Base-by-base conservation (phyloP, 352 stramenopile genomes). In the Phytophthora citrophthora region DNA sequence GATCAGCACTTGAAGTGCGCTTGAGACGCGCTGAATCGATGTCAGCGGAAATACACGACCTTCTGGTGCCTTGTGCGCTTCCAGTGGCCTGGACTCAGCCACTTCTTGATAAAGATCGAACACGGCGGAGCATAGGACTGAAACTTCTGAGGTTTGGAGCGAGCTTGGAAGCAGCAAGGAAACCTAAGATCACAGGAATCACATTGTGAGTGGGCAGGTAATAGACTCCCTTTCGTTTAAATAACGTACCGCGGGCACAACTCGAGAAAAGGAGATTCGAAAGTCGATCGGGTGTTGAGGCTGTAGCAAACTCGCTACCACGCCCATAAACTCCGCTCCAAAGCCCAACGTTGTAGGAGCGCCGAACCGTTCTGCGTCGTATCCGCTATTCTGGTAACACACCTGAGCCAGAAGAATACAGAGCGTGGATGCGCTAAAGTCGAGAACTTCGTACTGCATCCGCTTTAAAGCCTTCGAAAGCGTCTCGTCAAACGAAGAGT, bases 71-170 rank as follows among this genome's bases (percentile, higher is more conserved):
- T 6, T 51, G 10, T 18, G 49, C 20, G 41, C 55, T 48, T 52
- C 50, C 13, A 71, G 20, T 20, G 51, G 56, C 1, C 43, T 59
- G 8, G 62, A 65, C 24, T 72, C 68, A 1, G 61, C 31, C 6
- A 72, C 55, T 13, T 82, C 71, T 36, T 55, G 53, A 51, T 75
- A 82, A 23, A 88, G 64, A 24, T 78, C 76, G 20, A 82, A 77
- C 31, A 79, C 52, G 12, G 54, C 55, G 11, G 70, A 84, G 38
- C 69, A 74, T 9, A 87, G 57, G 1, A 61, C 49, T 16, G 61
- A 50, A n/a, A 23, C 9, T 29, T 79, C 61, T 7, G 58, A 53
- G 18, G 54, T 64, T 5, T 36, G 32, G 5, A 83, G 26, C 0
- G 40, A 58, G 29, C 20, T 51, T 4, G 68, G 54, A 24, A 70